Evolutionary conservation across 73 alveolate species (phyloP).

Genomic region (Symbiodinium natans): DNA sequence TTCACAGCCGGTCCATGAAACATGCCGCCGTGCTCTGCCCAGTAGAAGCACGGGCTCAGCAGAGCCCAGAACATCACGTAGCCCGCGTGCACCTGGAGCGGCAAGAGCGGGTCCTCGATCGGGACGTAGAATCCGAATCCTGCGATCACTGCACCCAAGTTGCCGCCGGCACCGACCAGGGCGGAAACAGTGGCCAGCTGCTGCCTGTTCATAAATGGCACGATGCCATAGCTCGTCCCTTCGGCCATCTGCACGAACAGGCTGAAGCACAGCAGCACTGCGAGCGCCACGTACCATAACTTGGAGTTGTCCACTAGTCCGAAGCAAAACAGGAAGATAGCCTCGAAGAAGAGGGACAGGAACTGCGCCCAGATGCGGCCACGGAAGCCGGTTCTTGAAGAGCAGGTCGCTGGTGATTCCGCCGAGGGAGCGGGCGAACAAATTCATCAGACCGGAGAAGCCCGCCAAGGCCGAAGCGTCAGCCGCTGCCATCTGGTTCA

Average conservation of each 20-base stretch:
- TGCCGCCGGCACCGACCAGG: slow-evolving; percentile 37
- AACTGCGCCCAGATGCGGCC: background rate
- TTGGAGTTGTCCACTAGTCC: background rate
- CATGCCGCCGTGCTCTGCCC: slow-evolving; percentile 37
- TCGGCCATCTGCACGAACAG: slow-evolving; percentile 28
- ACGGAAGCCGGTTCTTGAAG: background rate
- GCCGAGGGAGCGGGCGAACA: background rate
- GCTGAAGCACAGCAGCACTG: background rate
- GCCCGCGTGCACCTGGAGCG: background rate
- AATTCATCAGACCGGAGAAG: too few species aligned
- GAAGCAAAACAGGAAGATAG: background rate
- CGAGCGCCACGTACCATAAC: background rate
- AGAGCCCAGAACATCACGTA: background rate
- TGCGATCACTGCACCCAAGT: slow-evolving; percentile 20
- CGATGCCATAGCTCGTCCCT: slow-evolving; percentile 17
- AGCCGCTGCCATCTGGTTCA: too few species aligned
- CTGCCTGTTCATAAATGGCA: slow-evolving; percentile 16
- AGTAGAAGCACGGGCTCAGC: background rate
- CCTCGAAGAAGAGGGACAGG: background rate
- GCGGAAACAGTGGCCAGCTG: slow-evolving; percentile 28
- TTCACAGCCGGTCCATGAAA: slow-evolving; percentile 10
- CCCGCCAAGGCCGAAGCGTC: too few species aligned
- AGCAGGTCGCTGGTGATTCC: background rate
- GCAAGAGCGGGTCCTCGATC: background rate
- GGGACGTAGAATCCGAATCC: background rate